These are phyloP conservation scores for Lyophyllum decastes DNA, from an alignment of 768 basidiomycete genomes.

Conservation along the genomic window DNA sequence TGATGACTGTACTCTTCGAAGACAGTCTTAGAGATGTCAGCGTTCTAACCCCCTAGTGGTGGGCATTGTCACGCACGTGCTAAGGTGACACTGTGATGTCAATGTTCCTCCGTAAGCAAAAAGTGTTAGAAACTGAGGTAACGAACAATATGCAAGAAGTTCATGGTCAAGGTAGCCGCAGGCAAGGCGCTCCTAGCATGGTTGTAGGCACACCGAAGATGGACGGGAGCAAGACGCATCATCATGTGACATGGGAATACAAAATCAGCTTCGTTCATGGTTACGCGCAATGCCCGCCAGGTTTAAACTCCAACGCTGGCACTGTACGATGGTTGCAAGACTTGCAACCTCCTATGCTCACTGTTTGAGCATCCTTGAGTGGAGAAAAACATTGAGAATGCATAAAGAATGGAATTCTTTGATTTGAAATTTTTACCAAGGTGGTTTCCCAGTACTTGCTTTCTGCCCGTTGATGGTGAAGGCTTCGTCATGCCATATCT, in stretches of 20 bases:
- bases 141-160: background rate
- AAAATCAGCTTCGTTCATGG: background rate
- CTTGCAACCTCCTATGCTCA: background rate
- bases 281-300: no score
- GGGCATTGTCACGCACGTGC: conserved; percentile 2
- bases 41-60: background rate
- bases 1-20: conserved; percentile 6
- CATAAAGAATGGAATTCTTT: background rate
- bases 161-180: background rate
- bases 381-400: background rate
- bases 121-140: background rate
- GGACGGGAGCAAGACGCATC: no score
- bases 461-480: background rate
- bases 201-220: no score
- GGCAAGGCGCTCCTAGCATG: background rate
- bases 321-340: background rate
- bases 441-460: background rate
- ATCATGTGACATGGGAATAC: no score
- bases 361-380: background rate
- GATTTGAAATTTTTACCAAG: background rate
- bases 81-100: conserved; percentile 8
- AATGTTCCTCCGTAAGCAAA: background rate
- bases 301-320: background rate
- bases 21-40: conserved; percentile 6
- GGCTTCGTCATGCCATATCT: background rate